Conservation (phyloP, 768 basidiomycete genomes). For the Suillus plorans region DNA sequence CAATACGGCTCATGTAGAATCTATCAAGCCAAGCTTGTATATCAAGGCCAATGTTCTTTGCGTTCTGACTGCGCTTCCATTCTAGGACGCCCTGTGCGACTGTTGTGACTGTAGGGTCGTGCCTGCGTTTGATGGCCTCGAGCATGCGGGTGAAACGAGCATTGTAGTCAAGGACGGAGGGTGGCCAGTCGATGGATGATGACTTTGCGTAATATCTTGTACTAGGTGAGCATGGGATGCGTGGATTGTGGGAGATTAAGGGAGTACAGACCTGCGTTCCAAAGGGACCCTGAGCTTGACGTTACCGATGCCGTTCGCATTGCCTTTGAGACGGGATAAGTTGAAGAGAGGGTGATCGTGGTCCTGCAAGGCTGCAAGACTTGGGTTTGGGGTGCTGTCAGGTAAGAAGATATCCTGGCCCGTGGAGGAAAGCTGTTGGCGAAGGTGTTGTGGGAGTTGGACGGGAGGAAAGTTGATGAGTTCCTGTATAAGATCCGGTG, state of each 20-base stretch:
- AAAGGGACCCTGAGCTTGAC: conserved; percentile 78
- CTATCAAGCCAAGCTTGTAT: conserved; percentile 96
- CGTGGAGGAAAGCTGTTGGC: conserved; percentile 56
- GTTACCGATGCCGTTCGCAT: conserved; percentile 39
- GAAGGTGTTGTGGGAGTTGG: conserved; percentile 64
- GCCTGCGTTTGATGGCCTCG: conserved; percentile 87
- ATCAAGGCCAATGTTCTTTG: conserved; percentile 73
- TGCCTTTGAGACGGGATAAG: conserved; percentile 25
- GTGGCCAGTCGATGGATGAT: conserved; percentile 74
- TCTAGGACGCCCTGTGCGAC: conserved; percentile 96
- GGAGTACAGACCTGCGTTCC: conserved; percentile 65
- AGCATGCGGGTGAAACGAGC: conserved; percentile 84
- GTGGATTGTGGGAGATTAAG: conserved; percentile 3
- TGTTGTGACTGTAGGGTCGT: conserved; percentile 97
- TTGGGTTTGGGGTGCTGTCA: conserved; percentile 79
- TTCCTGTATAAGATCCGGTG: conserved; percentile 53
- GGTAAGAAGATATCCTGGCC: conserved; percentile 49
- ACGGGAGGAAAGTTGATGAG: conserved; percentile 83
- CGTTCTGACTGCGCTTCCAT: conserved; percentile 81
- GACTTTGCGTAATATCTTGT: conserved; percentile 85
- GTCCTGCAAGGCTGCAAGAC: conserved; percentile 37
- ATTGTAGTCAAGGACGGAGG: conserved; percentile 93
- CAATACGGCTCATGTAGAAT: conserved; percentile 95
- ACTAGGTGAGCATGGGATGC: neutral
- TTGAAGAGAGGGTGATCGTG: conserved; percentile 14